These are phyloP conservation scores for Cubamyces lactineus DNA, from an alignment of 768 basidiomycete genomes.

Conservation along the genomic window DNA sequence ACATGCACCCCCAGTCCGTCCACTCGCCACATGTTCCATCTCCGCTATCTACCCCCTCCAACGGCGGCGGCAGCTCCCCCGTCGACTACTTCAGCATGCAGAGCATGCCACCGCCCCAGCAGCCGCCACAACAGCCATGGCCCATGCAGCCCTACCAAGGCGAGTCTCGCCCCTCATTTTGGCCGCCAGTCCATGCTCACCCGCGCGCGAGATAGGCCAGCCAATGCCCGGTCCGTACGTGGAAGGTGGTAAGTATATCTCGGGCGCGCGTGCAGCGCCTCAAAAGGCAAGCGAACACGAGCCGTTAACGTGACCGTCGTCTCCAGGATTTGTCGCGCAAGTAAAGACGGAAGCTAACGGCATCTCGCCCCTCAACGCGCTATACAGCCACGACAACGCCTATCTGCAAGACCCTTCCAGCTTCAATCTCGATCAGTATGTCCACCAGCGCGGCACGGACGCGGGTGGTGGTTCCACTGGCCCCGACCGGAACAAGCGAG, in stretches of 20 bases:
- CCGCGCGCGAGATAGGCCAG: background rate
- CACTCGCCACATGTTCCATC: slow-evolving; percentile 22
- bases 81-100: slow-evolving; percentile 20
- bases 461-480: slow-evolving; percentile 14
- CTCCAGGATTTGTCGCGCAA: slow-evolving; percentile 11
- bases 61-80: slow-evolving; percentile 17
- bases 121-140: slow-evolving; percentile 12
- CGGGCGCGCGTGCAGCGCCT: background rate
- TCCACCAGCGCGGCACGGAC: slow-evolving; percentile 3
- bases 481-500: slow-evolving; percentile 17
- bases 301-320: slow-evolving; percentile 10
- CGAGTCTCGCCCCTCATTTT: background rate
- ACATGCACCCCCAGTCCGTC: slow-evolving; percentile 4
- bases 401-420: slow-evolving; percentile 19
- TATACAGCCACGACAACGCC: slow-evolving; percentile 13
- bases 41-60: slow-evolving; percentile 21
- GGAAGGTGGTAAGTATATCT: slow-evolving; percentile 13
- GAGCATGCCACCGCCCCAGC: slow-evolving; percentile 1
- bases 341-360: slow-evolving; percentile 22
- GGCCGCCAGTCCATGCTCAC: background rate
- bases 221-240: slow-evolving; percentile 16
- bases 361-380: slow-evolving; percentile 10
- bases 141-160: slow-evolving; percentile 15
- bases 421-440: slow-evolving; percentile 14
- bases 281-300: background rate